Base-by-base conservation (phyloP, 805 yeast genomes). In the Kurtzmaniella fragi region DNA sequence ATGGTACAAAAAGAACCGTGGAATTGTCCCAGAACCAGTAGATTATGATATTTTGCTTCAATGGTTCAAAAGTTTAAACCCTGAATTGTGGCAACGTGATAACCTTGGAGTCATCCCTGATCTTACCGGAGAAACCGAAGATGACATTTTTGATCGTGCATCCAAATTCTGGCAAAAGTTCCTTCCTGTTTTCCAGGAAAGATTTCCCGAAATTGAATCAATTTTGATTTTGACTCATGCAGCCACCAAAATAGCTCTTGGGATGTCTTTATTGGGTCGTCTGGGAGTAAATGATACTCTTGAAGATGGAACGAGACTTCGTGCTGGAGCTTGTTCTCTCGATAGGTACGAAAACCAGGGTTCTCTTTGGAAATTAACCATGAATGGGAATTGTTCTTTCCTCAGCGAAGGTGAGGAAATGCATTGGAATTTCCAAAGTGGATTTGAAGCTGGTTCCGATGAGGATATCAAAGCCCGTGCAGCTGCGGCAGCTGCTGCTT, bases 141-240 rank as follows among this genome's bases (percentile, higher is more conserved):
- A 67, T 2, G 84, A 81, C n/a, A 73, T 91, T 27, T 80, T 81
- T 46, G 59, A 61, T 3, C 73, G 99, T 45, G 77, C 85, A 45
- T 46, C 56, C 16, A 31, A 40, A 6, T 83, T 87, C 42, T 67
- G 90, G 71, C 45, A 56, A 0, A 54, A 54, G 28, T 78, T 91
- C 48, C 59, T 87, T 2, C 77, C 81, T 2, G 67, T 63, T 37
- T 68, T 86, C 38, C 83, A 82, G 45, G 42, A 52, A 6, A 63
- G 71, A 42, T 73, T 63, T 50, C 95, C 95, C 0, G 64, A 78
- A 2, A 65, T 78, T 26, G 77, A 80, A 28, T 68, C 79, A 0
- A 66, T 93, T 6, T 51, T 93, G 16, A 63, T 91, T n/a, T 80
- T 87, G 20, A 80, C 95, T 3, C 98, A 93, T 62, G 99, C 98